Evolutionary conservation across 2,329 filamentous ascomycete genomes (phyloP), one percentile per base, ranked within the genome.

Genomic region (Pleurostoma richardsiae): DNA sequence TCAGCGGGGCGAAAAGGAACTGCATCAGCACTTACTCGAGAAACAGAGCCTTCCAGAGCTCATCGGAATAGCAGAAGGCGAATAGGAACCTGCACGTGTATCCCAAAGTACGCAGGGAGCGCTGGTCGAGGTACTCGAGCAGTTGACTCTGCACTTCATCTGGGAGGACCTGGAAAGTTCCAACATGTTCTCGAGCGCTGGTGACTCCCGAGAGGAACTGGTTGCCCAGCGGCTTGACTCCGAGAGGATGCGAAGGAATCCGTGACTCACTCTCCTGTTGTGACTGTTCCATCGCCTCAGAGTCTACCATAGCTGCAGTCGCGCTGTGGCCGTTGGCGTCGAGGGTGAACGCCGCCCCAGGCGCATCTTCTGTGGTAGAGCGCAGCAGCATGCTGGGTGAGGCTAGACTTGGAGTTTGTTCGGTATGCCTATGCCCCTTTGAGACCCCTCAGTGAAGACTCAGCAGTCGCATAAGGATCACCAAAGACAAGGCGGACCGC

Each of bases 181-280:
- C 91, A 51, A 82, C 78, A 38, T 72, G 75, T 42, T 71, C 65
- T 49, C 88, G 87, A 42, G 90, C 79, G 67, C 88, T 88, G 46
- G 74, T 74, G 3, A 72, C 73, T 10, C 80, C 73, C 26, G 82
- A 81, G 40, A 92, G 78, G 42, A 77, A 84, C 56, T 85, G 83
- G 70, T 99, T 97, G 36, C 92, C 94, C 51, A 86, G 78, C 1
- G 94, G 92, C 61, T 90, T 94, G 53, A 97, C 76, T 30, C 86
- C 86, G 41, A 96, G 72, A 36, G 90, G 90, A 71, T 97, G 92
- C 38, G 76, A 73, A 43, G 86, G 86, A 45, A 95, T 84, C 40
- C 80, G 79, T 53, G 67, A 61, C 49, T 61, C 62, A 50, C 48
- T 71, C 64, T 58, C 56, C 61, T 61, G 54, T 43, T 39, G 49